Percentiles rank a stretch among this genome's conserved stretches.
Conservation (phyloP, 2,329 filamentous ascomycete genomes). For the Arthrobotrys pseudoclavata region DNA sequence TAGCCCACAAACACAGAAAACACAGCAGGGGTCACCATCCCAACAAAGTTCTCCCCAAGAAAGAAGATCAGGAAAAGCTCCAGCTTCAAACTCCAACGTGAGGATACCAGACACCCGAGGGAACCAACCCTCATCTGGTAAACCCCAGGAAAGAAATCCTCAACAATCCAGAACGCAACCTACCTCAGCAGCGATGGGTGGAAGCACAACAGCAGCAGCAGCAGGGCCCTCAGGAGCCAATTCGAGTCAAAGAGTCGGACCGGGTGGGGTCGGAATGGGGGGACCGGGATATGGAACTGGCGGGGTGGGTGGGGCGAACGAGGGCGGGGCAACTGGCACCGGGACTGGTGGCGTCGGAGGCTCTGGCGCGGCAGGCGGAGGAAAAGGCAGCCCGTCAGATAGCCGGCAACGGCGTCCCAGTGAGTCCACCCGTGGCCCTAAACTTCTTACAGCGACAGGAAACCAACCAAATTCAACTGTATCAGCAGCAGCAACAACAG, state of each 20-base stretch:
- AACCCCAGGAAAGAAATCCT: conserved; percentile 36
- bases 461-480: conserved; percentile 58
- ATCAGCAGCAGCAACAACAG: conserved; percentile 63
- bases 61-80: conserved; percentile 44
- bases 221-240: conserved; percentile 57
- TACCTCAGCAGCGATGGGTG: conserved; percentile 49
- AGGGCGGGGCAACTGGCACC: conserved; percentile 55
- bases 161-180: conserved; percentile 57
- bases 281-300: conserved; percentile 33
- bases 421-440: conserved; percentile 60
- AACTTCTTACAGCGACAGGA: conserved; percentile 61
- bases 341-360: conserved; percentile 59
- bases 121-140: conserved; percentile 44
- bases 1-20: conserved; percentile 43
- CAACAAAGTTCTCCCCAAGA: conserved; percentile 56
- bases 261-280: conserved; percentile 47
- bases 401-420: conserved; percentile 64
- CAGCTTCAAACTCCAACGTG: conserved; percentile 40
- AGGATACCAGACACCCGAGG: conserved; percentile 53
- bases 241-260: conserved; percentile 48
- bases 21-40: conserved; percentile 48
- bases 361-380: conserved; percentile 64
- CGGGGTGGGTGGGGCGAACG: conserved; percentile 38
- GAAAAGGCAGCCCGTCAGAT: conserved; percentile 59
- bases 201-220: conserved; percentile 61